Evolutionary conservation across 75 land plant genomes (phyloP).

Genomic region (Pinus albicaulis): DNA sequence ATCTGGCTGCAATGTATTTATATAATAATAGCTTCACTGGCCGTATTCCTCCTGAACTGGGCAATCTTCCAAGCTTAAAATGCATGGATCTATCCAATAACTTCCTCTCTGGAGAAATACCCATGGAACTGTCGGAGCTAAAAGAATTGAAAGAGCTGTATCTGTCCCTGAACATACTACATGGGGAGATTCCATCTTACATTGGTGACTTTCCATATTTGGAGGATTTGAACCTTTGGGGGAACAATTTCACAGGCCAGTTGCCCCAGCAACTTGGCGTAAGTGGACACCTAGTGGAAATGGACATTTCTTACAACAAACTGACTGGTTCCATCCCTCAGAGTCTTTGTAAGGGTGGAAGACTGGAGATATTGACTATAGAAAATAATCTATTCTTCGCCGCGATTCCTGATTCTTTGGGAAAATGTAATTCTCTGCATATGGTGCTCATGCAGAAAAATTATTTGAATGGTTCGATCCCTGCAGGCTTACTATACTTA

Average conservation of each 20-base stretch:
- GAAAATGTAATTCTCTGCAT: slow-evolving; percentile 52
- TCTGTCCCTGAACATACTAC: slow-evolving; percentile 64
- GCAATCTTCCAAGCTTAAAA: slow-evolving; percentile 47
- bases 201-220: slow-evolving; percentile 52
- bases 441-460: slow-evolving; percentile 78
- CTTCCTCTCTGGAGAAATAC: slow-evolving; percentile 65
- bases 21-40: slow-evolving; percentile 55
- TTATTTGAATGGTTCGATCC: slow-evolving; percentile 68
- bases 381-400: slow-evolving; percentile 66
- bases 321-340: slow-evolving; percentile 69
- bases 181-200: slow-evolving; percentile 62
- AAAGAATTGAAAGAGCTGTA: slow-evolving; percentile 48
- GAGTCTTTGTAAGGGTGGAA: slow-evolving; percentile 60
- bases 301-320: neutral
- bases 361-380: slow-evolving; percentile 63
- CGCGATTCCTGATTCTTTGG: slow-evolving; percentile 58
- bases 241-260: slow-evolving; percentile 73
- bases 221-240: slow-evolving; percentile 60
- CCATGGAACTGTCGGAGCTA: slow-evolving; percentile 39
- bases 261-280: neutral
- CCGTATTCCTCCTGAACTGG: slow-evolving; percentile 56
- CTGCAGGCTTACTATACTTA: slow-evolving; percentile 49
- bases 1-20: slow-evolving; percentile 52
- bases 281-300: neutral
- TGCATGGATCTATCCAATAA: slow-evolving; percentile 63